Base-by-base conservation (phyloP, 495 filamentous ascomycete genomes). In the Hypomontagnella submonticulosa region DNA sequence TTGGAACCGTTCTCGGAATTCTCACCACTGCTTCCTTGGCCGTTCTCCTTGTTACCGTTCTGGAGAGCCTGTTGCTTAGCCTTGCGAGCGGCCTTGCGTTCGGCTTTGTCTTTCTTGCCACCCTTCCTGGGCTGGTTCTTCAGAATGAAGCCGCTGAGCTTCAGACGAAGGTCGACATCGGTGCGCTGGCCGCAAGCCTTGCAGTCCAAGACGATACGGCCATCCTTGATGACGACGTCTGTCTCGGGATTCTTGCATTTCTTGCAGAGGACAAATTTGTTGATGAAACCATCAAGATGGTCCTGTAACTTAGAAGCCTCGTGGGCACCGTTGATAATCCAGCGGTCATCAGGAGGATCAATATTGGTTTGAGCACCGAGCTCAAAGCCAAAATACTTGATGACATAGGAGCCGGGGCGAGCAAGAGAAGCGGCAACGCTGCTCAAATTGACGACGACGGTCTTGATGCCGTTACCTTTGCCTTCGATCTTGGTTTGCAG, bases 301-400 rank as follows among this genome's bases (percentile, higher is more conserved):
- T 97, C 95, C 83, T 99, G 95, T 18, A 99, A 90, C 85, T 99
- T 99, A 75, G 82, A 72, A 58, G 95, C 88, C 65, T 99, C 95
- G 78, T 99, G 95, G 63, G 95, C 92, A 77, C 95, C 95, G 80
- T 99, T 99, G 84, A 99, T 97, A 81, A 99, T 99, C 92, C 96
- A 99, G 71, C 95, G 95, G 77, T 99, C 95, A 79, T 99, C 95
- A 33, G 91, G 85, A 53, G 95, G 95, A 77, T 97, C 95, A 63
- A 89, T 93, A 77, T 97, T 99, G 81, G 96, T 97, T 81, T 98
- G 95, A 57, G 95, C 95, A 72, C 95, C 95, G 15, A 99, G 88
- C 79, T 99, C 95, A 73, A 99, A 99, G 61, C 96, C 95, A 75
- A 99, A 99, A 84, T 97, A 99, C 82, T 99, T 99, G 88, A 99